Evolutionary conservation across 140 eudicot species (phyloP).

Genomic region (Cichorium intybus): DNA sequence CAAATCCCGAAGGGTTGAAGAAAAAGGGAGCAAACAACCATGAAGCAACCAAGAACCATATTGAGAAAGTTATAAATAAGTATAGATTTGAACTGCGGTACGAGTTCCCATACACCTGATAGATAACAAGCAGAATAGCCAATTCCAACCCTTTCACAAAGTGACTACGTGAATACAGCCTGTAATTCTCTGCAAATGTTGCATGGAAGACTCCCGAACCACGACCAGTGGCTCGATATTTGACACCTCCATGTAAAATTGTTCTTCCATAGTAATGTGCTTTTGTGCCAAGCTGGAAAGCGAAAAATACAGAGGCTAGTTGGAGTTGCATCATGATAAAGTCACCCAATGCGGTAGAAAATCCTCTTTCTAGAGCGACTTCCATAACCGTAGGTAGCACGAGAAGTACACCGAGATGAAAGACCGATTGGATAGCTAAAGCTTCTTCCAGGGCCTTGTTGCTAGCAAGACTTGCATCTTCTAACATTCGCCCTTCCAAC

Average conservation of each 20-base stretch:
- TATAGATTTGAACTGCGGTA: constrained; percentile 71
- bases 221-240: constrained; percentile 96
- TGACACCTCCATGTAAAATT: constrained; percentile 88
- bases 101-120: constrained; percentile 79
- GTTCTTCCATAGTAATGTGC: constrained; percentile 95
- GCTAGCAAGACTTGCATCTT: constrained; percentile 46
- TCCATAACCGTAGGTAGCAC: constrained; percentile 99
- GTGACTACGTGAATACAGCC: constrained; percentile 92
- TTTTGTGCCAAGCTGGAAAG: constrained; percentile 97
- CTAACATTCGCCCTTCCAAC: constrained; percentile 65
- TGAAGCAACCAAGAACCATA: constrained; percentile 88
- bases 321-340: constrained; percentile 93
- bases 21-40: constrained; percentile 97
- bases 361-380: constrained; percentile 89
- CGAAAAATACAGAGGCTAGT: constrained; percentile 86
- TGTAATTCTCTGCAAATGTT: constrained; percentile 87
- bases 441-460: constrained; percentile 82
- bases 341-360: constrained; percentile 86
- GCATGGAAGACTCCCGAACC: constrained; percentile 98
- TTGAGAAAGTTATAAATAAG: constrained; percentile 77
- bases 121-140: constrained; percentile 62
- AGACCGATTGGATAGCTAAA: constrained; percentile 80
- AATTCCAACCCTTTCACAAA: constrained; percentile 93
- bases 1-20: constrained; percentile 97
- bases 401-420: constrained; percentile 82